Evolutionary conservation across 2,329 filamentous ascomycete genomes (phyloP).

Genomic region (Colletotrichum eremochloae): DNA sequence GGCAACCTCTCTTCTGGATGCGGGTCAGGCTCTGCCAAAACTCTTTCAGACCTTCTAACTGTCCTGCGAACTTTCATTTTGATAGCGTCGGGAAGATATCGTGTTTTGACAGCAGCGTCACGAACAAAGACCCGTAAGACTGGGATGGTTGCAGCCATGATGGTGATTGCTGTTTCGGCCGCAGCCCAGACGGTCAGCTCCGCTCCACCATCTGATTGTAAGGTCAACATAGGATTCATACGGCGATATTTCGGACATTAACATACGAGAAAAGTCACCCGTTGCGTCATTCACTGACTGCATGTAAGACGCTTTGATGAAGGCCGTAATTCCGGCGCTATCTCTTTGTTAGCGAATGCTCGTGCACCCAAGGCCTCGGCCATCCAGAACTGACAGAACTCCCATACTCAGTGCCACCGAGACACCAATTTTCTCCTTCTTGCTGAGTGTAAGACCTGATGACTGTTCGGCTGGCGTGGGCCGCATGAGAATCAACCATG

Average conservation of each 20-base stretch:
- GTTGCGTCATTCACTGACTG: constrained; percentile 32
- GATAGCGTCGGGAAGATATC: constrained; percentile 33
- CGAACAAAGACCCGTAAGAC: constrained; percentile 44
- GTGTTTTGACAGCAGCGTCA: constrained; percentile 25
- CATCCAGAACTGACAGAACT: constrained; percentile 32
- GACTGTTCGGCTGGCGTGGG: constrained; percentile 28
- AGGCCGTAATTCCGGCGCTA: constrained; percentile 42
- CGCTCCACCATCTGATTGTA: constrained; percentile 45
- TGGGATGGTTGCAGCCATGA: constrained; percentile 52
- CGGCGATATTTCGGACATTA: neutral
- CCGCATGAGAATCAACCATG: constrained; percentile 55
- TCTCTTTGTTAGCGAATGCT: neutral
- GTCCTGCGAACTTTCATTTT: constrained; percentile 16
- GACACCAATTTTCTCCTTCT: constrained; percentile 54
- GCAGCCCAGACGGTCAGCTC: constrained; percentile 39
- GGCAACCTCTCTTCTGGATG: constrained; percentile 4
- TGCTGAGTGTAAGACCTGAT: constrained; percentile 38
- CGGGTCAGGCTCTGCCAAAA: neutral
- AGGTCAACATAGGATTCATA: constrained; percentile 13
- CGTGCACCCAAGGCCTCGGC: neutral
- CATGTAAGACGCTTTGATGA: constrained; percentile 42
- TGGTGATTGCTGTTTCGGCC: constrained; percentile 52
- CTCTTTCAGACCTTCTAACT: constrained; percentile 26
- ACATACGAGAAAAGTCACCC: constrained; percentile 37
- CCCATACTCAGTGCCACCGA: constrained; percentile 52